Evolutionary conservation across 2,329 filamentous ascomycete genomes (phyloP), one percentile per base, ranked within the genome.

Genomic region (Aspergillus luchuensis): DNA sequence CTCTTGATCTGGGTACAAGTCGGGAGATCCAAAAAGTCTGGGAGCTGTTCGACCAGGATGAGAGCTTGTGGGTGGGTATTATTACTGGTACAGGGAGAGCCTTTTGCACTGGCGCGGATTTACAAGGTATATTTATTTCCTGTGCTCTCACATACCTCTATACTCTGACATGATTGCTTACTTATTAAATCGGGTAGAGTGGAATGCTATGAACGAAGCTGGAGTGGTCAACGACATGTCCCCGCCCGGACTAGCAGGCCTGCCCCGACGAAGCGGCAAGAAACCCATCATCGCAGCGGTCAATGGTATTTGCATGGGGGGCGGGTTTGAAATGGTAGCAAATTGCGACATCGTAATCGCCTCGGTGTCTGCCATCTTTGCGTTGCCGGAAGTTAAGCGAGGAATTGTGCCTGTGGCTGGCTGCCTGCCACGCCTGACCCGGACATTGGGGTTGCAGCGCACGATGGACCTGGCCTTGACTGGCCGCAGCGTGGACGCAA

Each of bases 251-350:
- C 89, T 91, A 62, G 88, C 86, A 23, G 89, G 84, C 0, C 76
- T 92, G 33, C 87, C 85, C 57, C 87, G 90, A 64, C 82, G 90
- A 25, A 73, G 76, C 5, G 89, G 89, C 51, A 87, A 86, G 75
- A 94, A 94, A 70, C 91, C 91, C 5, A 82, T 94, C 58, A 84
- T 94, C 28, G 89, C 87, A 1, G 91, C 90, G 1, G 88, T 93
- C 19, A 91, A 92, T 70, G 91, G 91, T 6, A 79, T 89, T 17
- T 90, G 89, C 60, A 82, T 91, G 49, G 91, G 91, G 38, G 91
- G 90, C 56, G 91, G 90, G 1, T 88, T 90, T 75, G 91, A 94
- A 79, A 91, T 92, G 78, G 82, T 86, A 11, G 79, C 89, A 52
- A 91, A 92, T 75, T 85, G 84, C 64, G 91, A 95, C 78, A 78